Conservation (phyloP, 768 basidiomycete species). For the Trametes gibbosa region DNA sequence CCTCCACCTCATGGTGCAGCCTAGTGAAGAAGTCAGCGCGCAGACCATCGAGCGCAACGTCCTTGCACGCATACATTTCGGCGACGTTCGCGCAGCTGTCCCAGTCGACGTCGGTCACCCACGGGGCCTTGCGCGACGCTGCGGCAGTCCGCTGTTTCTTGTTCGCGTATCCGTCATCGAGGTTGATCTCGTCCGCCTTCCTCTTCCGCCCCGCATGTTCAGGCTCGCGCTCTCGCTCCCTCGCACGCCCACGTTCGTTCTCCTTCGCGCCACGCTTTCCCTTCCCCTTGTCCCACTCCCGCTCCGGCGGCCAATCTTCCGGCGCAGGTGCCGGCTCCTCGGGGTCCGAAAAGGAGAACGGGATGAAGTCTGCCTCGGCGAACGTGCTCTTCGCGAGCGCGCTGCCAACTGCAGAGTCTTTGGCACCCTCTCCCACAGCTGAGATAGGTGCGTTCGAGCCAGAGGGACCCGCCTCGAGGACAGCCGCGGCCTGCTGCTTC, state of each 20-base stretch:
- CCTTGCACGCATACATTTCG: conserved; percentile 61
- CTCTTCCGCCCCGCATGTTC: conserved; percentile 41
- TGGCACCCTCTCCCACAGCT: neutral
- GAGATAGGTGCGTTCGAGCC: neutral
- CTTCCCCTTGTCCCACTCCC: conserved; percentile 29
- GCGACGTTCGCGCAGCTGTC: conserved; percentile 72
- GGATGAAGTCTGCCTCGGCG: conserved; percentile 30
- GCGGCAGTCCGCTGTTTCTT: conserved; percentile 53
- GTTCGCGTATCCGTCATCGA: conserved; percentile 49
- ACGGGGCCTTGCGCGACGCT: conserved; percentile 53
- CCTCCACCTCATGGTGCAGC: conserved; percentile 82
- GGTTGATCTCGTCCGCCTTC: conserved; percentile 45
- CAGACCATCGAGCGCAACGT: neutral
- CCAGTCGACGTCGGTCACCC: conserved; percentile 73
- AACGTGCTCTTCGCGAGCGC: conserved; percentile 9
- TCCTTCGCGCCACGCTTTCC: conserved; percentile 6
- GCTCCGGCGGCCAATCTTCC: conserved; percentile 13
- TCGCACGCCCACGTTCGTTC: neutral
- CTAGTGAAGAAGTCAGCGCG: conserved; percentile 38
- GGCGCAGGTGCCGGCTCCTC: conserved; percentile 18
- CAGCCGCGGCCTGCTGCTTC: conserved; percentile 8
- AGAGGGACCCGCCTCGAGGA: conserved; percentile 8
- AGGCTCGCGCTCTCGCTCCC: neutral
- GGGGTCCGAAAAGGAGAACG: conserved; percentile 29
- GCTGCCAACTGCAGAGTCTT: neutral